Percentiles rank a stretch among this genome's conserved stretches.
phyloP scores from a whole-genome alignment of 2,329 filamentous ascomycete species.

The Alternaria burnsii region DNA sequence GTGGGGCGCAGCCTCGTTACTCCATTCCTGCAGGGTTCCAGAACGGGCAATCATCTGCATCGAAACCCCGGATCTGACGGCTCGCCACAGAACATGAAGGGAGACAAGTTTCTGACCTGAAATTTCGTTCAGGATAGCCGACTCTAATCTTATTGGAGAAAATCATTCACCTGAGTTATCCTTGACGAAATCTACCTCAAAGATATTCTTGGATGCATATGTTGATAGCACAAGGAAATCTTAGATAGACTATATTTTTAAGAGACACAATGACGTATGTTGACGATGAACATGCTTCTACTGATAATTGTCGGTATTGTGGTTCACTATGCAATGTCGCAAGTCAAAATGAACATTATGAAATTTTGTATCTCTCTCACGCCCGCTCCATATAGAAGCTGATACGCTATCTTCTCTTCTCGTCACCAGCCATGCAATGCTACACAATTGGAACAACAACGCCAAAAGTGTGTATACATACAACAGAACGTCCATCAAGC shows the following conservation, averaged over 20 bases:
- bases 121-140: no score
- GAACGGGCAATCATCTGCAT: background rate
- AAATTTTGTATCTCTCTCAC: background rate
- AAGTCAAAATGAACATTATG: background rate
- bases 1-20: background rate
- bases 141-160: no score
- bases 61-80: background rate
- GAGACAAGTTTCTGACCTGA: background rate
- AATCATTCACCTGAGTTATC: no score
- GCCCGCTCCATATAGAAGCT: background rate
- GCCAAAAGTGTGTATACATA: conserved; percentile 2
- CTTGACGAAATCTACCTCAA: no score
- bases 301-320: no score
- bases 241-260: background rate
- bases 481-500: background rate
- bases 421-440: background rate
- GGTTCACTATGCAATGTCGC: no score
- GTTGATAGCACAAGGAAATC: no score
- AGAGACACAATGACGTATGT: no score
- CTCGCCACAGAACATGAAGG: background rate
- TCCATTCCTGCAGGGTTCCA: background rate
- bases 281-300: no score
- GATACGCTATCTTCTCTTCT: background rate
- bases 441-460: background rate
- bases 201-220: no score